phyloP scores from a whole-genome alignment of 2,329 filamentous ascomycete species.

The Plectosphaerella plurivora region DNA sequence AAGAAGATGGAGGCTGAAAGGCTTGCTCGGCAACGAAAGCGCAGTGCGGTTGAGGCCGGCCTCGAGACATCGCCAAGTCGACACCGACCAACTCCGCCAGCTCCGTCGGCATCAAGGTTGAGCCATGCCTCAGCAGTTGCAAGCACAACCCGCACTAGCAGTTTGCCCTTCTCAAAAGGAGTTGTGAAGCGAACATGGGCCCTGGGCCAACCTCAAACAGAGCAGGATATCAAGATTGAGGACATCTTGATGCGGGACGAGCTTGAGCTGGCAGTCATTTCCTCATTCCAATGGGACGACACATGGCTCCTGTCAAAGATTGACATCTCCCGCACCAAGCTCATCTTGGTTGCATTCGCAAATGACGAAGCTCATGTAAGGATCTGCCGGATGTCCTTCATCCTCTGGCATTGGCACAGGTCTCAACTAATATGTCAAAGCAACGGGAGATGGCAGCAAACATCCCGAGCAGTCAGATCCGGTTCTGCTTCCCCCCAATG shows the following conservation, averaged over 20 bases:
- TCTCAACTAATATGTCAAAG: conserved; percentile 20
- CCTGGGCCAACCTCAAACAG: conserved; percentile 52
- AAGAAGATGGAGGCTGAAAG: conserved; percentile 84
- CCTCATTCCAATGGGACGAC: conserved; percentile 82
- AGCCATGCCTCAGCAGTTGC: background rate
- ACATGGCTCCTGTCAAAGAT: conserved; percentile 75
- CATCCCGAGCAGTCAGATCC: conserved; percentile 49
- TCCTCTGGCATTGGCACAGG: background rate
- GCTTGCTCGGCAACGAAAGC: conserved; percentile 64
- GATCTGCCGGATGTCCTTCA: background rate
- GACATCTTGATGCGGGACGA: conserved; percentile 73
- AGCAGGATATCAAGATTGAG: conserved; percentile 80
- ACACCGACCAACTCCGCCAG: background rate
- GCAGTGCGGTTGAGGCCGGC: conserved; percentile 10
- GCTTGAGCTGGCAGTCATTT: conserved; percentile 74
- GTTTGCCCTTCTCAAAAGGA: conserved; percentile 49
- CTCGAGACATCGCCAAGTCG: background rate
- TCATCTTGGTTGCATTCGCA: conserved; percentile 58
- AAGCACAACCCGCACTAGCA: background rate
- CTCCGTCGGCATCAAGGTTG: background rate
- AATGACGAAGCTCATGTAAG: conserved; percentile 47
- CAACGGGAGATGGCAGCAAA: conserved; percentile 45
- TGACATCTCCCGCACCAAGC: conserved; percentile 52
- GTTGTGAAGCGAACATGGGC: conserved; percentile 80
- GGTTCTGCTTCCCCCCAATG: conserved; percentile 82